Percentiles rank a stretch among this genome's conserved stretches.
These are phyloP conservation scores for Epichloe brachyelytri DNA, from an alignment of 2,329 filamentous ascomycete genomes.

Conservation along the genomic window DNA sequence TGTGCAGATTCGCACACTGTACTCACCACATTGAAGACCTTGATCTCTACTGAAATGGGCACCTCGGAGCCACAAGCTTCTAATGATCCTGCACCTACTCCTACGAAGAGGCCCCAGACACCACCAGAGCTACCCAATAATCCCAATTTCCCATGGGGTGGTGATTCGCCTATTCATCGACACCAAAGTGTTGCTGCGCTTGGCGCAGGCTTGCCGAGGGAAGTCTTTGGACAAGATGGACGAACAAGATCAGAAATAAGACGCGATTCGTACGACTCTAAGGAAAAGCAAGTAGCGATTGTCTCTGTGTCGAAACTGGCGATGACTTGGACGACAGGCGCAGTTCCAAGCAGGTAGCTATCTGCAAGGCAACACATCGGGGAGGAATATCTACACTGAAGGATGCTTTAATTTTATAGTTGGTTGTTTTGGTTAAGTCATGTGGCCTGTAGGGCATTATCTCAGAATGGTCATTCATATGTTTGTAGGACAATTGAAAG, in stretches of 20 bases:
- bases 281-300: not conserved
- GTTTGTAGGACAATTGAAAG: not conserved
- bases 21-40: conserved; percentile 7
- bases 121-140: conserved; percentile 15
- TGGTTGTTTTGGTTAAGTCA: not conserved
- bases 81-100: conserved; percentile 10
- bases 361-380: not conserved
- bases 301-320: not conserved
- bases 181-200: conserved; percentile 19
- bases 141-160: conserved; percentile 24
- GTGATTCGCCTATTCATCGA: conserved; percentile 22
- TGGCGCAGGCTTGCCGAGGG: conserved; percentile 10
- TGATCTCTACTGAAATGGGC: conserved; percentile 3
- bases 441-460: not conserved
- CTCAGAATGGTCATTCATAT: not conserved
- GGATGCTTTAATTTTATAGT: not conserved
- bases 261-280: not conserved
- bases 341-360: not conserved
- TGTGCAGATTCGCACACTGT: not conserved
- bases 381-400: not conserved
- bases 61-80: not conserved
- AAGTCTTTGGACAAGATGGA: conserved; percentile 4
- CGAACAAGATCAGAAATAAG: not conserved
- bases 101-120: not conserved
- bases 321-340: not conserved